phyloP scores from a whole-genome alignment of 2,329 filamentous ascomycete genomes.

The Annulohypoxylon truncatum region DNA sequence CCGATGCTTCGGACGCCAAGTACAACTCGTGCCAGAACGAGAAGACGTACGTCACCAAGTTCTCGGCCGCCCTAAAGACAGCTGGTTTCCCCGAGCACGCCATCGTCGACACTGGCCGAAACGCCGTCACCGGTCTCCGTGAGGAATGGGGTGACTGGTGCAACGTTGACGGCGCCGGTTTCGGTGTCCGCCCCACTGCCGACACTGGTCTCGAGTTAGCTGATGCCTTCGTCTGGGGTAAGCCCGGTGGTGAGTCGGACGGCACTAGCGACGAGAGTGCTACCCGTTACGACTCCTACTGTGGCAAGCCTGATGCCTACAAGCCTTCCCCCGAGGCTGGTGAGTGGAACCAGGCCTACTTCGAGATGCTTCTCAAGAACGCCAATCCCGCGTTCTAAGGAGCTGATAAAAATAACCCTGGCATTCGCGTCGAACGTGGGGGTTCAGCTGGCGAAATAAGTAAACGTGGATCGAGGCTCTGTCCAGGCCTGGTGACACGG shows the following conservation, averaged over 20 bases:
- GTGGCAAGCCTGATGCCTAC: constrained; percentile 66
- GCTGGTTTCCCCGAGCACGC: constrained; percentile 58
- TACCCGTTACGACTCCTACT: constrained; percentile 64
- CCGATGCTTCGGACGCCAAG: constrained; percentile 53
- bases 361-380: constrained; percentile 67
- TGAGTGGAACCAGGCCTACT: constrained; percentile 74
- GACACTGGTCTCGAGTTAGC: constrained; percentile 64
- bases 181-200: constrained; percentile 66
- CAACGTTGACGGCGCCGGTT: constrained; percentile 68
- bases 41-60: constrained; percentile 70
- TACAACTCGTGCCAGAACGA: constrained; percentile 66
- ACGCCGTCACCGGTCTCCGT: constrained; percentile 62
- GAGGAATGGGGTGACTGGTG: constrained; percentile 71
- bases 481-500: constrained; percentile 14
- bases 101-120: constrained; percentile 52
- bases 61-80: constrained; percentile 71
- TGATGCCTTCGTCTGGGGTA: constrained; percentile 73
- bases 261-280: constrained; percentile 56
- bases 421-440: constrained; percentile 25
- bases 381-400: constrained; percentile 62
- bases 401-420: neutral
- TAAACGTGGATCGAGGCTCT: constrained; percentile 13
- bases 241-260: constrained; percentile 67
- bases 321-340: constrained; percentile 78
- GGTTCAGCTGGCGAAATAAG: constrained; percentile 15